A percentile compares a stretch with the other conserved stretches of the same genome.
These are phyloP conservation scores for Phytophthora syringae DNA, from an alignment of 352 stramenopile species.

Conservation along the genomic window DNA sequence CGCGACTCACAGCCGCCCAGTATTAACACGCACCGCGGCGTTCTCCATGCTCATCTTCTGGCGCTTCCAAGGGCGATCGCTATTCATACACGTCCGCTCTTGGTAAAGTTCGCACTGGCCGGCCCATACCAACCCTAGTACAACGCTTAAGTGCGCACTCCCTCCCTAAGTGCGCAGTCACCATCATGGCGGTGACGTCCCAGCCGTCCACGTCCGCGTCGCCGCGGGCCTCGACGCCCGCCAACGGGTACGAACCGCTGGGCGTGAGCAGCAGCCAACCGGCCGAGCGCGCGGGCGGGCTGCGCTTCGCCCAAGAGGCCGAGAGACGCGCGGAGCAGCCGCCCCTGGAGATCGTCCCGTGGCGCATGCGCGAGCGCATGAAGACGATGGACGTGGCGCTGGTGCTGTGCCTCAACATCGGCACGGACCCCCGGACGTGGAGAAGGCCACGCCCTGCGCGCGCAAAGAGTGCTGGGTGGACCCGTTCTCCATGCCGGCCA, in stretches of 20 bases:
- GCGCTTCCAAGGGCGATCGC: slow-evolving; percentile 42
- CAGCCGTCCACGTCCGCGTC: slow-evolving; percentile 30
- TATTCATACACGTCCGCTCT: slow-evolving; percentile 28
- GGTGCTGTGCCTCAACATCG: slow-evolving; percentile 98
- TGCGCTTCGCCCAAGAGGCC: slow-evolving; percentile 68
- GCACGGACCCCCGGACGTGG: slow-evolving; percentile 98
- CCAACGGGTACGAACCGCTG: slow-evolving; percentile 18
- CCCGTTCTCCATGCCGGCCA: slow-evolving; percentile 92
- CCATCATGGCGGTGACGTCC: slow-evolving; percentile 38
- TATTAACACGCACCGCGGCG: slow-evolving; percentile 53
- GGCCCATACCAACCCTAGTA: background rate
- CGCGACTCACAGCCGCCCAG: no score
- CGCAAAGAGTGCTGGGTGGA: slow-evolving; percentile 99
- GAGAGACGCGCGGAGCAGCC: slow-evolving; percentile 37
- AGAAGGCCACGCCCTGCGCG: slow-evolving; percentile 96
- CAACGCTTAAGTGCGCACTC: background rate
- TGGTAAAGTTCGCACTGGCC: slow-evolving; percentile 11
- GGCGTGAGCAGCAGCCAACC: slow-evolving; percentile 11
- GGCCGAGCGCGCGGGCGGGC: slow-evolving; percentile 49
- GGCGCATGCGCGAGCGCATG: slow-evolving; percentile 89
- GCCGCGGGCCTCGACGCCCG: slow-evolving; percentile 12
- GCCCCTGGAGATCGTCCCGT: slow-evolving; percentile 68
- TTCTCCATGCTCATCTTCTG: slow-evolving; percentile 62
- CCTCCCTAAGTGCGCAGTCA: background rate
- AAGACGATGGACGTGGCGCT: slow-evolving; percentile 95